Evolutionary conservation across 2,329 filamentous ascomycete genomes (phyloP).

Genomic region (Bipolaris gigantea): DNA sequence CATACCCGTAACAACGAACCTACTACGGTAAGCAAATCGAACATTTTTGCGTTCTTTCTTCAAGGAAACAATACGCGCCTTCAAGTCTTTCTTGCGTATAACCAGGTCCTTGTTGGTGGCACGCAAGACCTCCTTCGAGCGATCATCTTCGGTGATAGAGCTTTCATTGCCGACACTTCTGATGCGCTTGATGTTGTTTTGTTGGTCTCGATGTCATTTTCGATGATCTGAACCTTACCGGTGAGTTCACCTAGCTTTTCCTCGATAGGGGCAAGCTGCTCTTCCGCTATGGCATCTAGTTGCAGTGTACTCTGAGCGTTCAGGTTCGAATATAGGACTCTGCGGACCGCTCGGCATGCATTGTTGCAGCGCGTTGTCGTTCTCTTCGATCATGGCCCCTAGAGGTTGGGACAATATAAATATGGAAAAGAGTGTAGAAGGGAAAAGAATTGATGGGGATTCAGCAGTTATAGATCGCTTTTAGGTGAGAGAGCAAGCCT

Average conservation of each 20-base stretch:
- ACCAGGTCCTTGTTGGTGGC: constrained; percentile 1
- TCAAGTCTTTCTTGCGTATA: background rate
- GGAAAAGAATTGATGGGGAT: background rate
- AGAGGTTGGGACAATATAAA: background rate
- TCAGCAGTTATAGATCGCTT: background rate
- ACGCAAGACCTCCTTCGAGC: background rate
- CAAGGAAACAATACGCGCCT: background rate
- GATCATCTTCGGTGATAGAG: background rate
- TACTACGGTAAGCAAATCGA: constrained; percentile 12
- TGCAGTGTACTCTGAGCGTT: background rate
- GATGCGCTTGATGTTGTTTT: constrained; percentile 1
- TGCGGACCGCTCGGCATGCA: background rate
- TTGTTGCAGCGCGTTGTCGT: background rate
- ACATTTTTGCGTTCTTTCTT: constrained; percentile 5
- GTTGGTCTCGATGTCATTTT: background rate
- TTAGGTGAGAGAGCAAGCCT: background rate
- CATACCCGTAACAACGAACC: constrained; percentile 8
- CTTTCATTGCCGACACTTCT: background rate
- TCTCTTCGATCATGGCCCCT: background rate
- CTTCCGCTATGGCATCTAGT: constrained; percentile 1
- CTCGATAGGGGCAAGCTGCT: constrained; percentile 1
- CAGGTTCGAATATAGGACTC: constrained; percentile 6
- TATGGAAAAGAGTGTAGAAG: background rate
- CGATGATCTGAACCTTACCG: background rate
- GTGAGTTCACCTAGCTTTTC: background rate